Base-by-base conservation (phyloP, 2,329 filamentous ascomycete genomes). In the Alternaria triticina region DNA sequence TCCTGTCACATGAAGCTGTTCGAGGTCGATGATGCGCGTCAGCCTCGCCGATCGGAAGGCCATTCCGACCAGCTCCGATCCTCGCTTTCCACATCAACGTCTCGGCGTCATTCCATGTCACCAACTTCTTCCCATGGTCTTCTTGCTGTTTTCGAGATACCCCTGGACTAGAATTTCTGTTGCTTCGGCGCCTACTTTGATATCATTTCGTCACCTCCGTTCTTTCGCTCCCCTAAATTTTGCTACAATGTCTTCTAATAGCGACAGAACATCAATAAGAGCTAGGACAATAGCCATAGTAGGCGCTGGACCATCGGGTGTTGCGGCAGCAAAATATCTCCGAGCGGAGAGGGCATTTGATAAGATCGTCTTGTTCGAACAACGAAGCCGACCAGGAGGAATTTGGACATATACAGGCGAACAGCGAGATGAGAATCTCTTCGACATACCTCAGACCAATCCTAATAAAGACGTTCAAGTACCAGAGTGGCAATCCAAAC, bases 391-490 rank as follows among this genome's bases (percentile, higher is more conserved):
- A 51, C 87, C 91, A 7, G 95, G 94, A 61, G 95, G 96, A 3
- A 88, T 96, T 10, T 98, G 95, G 95, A 91, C 93, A 73, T 94
- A 96, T 78, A 89, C 86, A 66, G 82, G 83, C 27, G 80, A 85
- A 79, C 59, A 80, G 47, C 74, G 83, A 76, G 65, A 86, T 70
- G 69, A 82, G 75, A 63, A 85, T 74, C 70, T 85, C 70, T 78
- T 83, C 49, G 67, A 72, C 1, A 71, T 95, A 40, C 93, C 94
- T 8, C 91, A 94, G 75, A 88, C 88, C n/a, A 86, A 87, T 25
- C 86, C 86, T 3, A 74, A 87, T 71, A 85, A 85, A 47, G 85
- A 87, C 23, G 83, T 86, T 1, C 91, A 94, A 66, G 83, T 86
- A 59, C 91, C 92, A 6, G 79, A 89, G 61, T 87, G 84, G 82